phyloP scores from a whole-genome alignment of 345 rosid species.

The Orychophragmus violaceus region DNA sequence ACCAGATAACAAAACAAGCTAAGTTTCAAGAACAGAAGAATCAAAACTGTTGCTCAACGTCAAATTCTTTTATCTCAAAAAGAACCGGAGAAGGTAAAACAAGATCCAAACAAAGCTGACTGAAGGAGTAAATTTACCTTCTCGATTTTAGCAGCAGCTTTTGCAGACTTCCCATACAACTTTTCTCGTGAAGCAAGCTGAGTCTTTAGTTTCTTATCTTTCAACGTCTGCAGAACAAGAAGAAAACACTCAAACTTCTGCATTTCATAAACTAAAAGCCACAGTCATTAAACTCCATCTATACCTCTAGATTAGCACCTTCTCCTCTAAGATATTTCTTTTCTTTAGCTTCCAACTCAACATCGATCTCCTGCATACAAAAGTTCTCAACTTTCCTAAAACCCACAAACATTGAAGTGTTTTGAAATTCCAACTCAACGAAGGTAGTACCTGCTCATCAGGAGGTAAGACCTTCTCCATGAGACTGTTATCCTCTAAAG shows the following conservation, averaged over 20 bases:
- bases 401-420: background rate
- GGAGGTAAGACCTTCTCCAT: conserved; percentile 33
- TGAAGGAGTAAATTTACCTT: conserved; percentile 40
- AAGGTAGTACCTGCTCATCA: conserved; percentile 35
- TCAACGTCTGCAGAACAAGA: conserved; percentile 26
- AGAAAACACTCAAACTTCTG: background rate
- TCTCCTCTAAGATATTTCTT: conserved; percentile 76
- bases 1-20: background rate
- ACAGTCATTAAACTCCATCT: background rate
- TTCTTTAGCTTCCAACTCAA: conserved; percentile 47
- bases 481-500: conserved; percentile 28
- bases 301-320: conserved; percentile 64
- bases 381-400: background rate
- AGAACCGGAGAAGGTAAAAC: too few relatives aligned
- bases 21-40: background rate
- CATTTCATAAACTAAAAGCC: conserved; percentile 10
- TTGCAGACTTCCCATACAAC: conserved; percentile 58
- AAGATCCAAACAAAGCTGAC: too few relatives aligned
- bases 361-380: conserved; percentile 41
- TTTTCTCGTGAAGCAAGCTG: conserved; percentile 64
- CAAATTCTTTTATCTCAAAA: too few relatives aligned
- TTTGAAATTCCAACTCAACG: background rate
- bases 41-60: too few relatives aligned
- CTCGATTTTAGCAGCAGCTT: conserved; percentile 77
- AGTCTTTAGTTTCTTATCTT: conserved; percentile 74